Evolutionary conservation across 305 asterid species (phyloP), one percentile per base, ranked within the genome.

Genomic region (Rubia occidens): DNA sequence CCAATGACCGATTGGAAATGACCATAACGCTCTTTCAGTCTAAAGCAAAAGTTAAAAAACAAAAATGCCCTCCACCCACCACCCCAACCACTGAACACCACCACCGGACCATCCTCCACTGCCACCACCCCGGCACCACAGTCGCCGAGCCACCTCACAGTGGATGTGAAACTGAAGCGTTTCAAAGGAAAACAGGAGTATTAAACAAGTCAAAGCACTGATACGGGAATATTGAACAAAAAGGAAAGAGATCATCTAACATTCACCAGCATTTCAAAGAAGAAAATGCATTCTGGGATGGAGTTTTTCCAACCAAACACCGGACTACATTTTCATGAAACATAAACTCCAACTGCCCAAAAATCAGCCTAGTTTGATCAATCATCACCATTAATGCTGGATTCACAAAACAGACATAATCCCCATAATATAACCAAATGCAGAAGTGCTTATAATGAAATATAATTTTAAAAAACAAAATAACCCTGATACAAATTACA

Each of bases 401-500:
- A 64, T 6, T 64, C 37, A 43, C 18, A 13, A 44, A 65, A 21
- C 56, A 64, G 42, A 21, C 68, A 39, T 6, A 21, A 65, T 44
- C 21, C 49, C n/a, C 43, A 45, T 4, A 2, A 49, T 14, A 49
- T 45, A 45, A 45, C 51, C 11, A 5, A 45, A 47, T 11, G 14
- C 53, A 47, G 4, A 47, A 66, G 24, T 20, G 17, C 40, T 24
- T 11, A 65, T 3, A 45, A 60, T 26, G 39, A 9, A 5, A 5
- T n/a, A 60, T 11, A 13, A 60, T n/a, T n/a, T n/a, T n/a, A n/a
- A 32, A 18, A 21, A 20, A n/a, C 0, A 13, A 58, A 26, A 60
- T 6, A 10, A 5, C 64, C 63, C 21, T 58, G 15, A 51, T 15
- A 51, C 17, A 18, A 82, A 95, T 84, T 79, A 88, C 95, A 77